Conservation (phyloP, 164 flowering plant species). For the Magnolia officinalis region DNA sequence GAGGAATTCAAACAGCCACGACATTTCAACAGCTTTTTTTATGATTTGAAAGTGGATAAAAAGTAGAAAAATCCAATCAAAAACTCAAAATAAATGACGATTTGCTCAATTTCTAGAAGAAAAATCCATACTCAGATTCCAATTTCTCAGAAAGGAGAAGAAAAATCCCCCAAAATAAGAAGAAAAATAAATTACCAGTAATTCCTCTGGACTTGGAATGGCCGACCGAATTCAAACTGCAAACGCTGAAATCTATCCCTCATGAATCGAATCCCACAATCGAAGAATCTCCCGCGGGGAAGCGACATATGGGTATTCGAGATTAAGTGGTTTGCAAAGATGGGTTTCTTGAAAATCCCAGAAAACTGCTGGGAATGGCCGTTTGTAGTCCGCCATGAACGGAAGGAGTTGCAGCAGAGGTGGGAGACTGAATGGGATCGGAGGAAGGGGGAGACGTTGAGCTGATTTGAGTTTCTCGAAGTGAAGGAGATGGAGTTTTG, state of each 20-base stretch:
- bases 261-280: constrained; percentile 1
- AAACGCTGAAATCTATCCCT: constrained; percentile 15
- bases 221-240: constrained; percentile 3
- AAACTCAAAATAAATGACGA: background rate
- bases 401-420: constrained; percentile 1
- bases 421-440: constrained; percentile 8
- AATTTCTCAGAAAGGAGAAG: background rate
- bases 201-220: constrained; percentile 7
- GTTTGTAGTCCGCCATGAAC: constrained; percentile 11
- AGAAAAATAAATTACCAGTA: constrained; percentile 23
- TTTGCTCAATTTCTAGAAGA: background rate
- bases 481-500: constrained; percentile 1
- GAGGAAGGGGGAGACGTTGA: background rate
- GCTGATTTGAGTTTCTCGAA: constrained; percentile 8
- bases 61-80: too few relatives aligned
- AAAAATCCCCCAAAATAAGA: background rate
- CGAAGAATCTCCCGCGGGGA: background rate
- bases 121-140: background rate
- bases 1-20: too few relatives aligned
- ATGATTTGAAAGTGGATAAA: too few relatives aligned
- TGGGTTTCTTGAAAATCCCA: constrained; percentile 10
- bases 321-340: background rate
- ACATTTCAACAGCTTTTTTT: too few relatives aligned
- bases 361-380: background rate
- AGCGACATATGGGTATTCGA: constrained; percentile 9